These are phyloP conservation scores for Xylariaceae sp. DNA, from an alignment of 2,329 filamentous ascomycete species.

Conservation along the genomic window DNA sequence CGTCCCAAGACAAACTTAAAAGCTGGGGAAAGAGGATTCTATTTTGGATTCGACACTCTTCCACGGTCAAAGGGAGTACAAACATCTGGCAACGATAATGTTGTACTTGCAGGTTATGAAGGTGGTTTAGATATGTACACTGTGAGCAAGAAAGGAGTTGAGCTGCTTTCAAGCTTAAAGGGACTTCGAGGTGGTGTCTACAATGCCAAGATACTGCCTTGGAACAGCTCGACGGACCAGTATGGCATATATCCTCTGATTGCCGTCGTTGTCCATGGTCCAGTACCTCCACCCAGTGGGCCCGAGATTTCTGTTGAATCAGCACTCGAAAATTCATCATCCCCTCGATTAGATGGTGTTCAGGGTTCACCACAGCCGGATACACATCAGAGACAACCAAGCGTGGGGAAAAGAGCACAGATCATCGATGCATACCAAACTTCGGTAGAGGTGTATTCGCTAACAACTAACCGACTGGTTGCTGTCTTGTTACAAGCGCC, in stretches of 20 bases:
- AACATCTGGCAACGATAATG: conserved; percentile 51
- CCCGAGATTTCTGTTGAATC: conserved; percentile 35
- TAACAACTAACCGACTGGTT: conserved; percentile 68
- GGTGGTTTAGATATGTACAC: conserved; percentile 73
- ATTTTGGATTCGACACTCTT: conserved; percentile 76
- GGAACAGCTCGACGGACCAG: conserved; percentile 53
- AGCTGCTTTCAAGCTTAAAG: conserved; percentile 65
- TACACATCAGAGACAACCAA: conserved; percentile 35
- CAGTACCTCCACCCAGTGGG: conserved; percentile 48
- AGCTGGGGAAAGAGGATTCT: conserved; percentile 67
- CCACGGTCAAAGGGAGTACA: conserved; percentile 39
- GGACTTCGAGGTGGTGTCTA: conserved; percentile 76
- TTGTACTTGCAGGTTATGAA: conserved; percentile 74
- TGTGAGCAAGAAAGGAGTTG: conserved; percentile 67
- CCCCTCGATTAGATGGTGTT: conserved; percentile 40
- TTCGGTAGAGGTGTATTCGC: conserved; percentile 81
- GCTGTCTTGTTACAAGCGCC: conserved; percentile 71
- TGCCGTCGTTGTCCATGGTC: conserved; percentile 76
- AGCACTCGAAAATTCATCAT: conserved; percentile 36
- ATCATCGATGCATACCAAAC: conserved; percentile 71
- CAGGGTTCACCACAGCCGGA: conserved; percentile 41
- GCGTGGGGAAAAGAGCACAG: conserved; percentile 33
- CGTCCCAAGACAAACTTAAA: conserved; percentile 51
- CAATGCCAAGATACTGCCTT: conserved; percentile 77
- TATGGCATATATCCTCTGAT: conserved; percentile 66